Evolutionary conservation across 352 stramenopile species (phyloP).

Genomic region (Elongisporangium prolatum): DNA sequence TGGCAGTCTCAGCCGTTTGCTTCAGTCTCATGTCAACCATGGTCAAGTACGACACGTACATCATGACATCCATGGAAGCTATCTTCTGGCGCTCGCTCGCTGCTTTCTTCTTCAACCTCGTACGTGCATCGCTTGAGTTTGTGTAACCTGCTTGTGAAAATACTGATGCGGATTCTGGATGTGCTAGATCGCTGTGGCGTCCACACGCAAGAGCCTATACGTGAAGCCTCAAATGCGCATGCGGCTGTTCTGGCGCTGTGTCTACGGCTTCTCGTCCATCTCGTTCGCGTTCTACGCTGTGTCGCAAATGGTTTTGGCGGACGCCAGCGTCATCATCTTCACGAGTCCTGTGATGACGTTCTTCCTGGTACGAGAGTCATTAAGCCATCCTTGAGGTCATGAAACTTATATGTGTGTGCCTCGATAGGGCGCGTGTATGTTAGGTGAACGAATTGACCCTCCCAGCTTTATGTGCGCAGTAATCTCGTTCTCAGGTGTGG

Average conservation of each 20-base stretch:
- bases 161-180: too few relatives aligned
- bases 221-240: slow-evolving; percentile 38
- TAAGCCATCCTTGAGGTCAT: too few relatives aligned
- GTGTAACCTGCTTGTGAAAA: background rate
- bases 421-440: slow-evolving; percentile 29
- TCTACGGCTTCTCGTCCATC: slow-evolving; percentile 68
- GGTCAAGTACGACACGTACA: slow-evolving; percentile 72
- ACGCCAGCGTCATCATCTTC: slow-evolving; percentile 72
- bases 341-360: slow-evolving; percentile 69
- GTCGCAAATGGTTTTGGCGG: slow-evolving; percentile 75
- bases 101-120: slow-evolving; percentile 54
- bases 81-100: slow-evolving; percentile 75
- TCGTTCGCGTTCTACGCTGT: slow-evolving; percentile 73
- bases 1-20: slow-evolving; percentile 69
- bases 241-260: slow-evolving; percentile 62
- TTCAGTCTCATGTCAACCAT: slow-evolving; percentile 83
- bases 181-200: slow-evolving; percentile 19
- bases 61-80: slow-evolving; percentile 71
- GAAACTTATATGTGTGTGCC: too few relatives aligned
- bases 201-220: slow-evolving; percentile 42
- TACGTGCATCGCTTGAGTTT: slow-evolving; percentile 14
- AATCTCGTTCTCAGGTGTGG: slow-evolving; percentile 29
- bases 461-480: slow-evolving; percentile 32
- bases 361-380: slow-evolving; percentile 45
- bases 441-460: slow-evolving; percentile 37